A percentile compares a stretch with the other conserved stretches of the same genome.
These are phyloP conservation scores for Suillus placidus DNA, from an alignment of 768 basidiomycete species.

Conservation along the genomic window DNA sequence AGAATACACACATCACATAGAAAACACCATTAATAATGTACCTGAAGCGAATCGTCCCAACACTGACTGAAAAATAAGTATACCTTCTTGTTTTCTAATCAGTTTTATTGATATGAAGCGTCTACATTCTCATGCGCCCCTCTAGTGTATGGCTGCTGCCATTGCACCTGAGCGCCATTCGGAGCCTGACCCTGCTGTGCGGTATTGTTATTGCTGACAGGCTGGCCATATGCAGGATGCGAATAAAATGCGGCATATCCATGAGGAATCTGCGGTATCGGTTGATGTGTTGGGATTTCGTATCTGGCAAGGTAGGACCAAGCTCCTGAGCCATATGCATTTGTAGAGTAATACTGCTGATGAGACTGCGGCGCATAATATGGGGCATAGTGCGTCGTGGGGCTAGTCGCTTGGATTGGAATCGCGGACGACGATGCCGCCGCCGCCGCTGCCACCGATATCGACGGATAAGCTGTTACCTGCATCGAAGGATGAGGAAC, in stretches of 20 bases:
- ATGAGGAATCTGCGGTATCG: slow-evolving; percentile 20
- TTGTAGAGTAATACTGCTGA: slow-evolving; percentile 21
- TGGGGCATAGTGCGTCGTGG: slow-evolving; percentile 12
- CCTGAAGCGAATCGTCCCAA: not conserved
- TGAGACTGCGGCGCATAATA: slow-evolving; percentile 24
- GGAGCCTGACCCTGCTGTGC: slow-evolving; percentile 21
- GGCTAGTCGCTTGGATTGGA: slow-evolving; percentile 18
- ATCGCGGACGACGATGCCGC: slow-evolving; percentile 27
- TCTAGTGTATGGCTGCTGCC: slow-evolving; percentile 40
- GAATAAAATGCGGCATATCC: slow-evolving; percentile 10
- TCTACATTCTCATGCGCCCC: too few species aligned
- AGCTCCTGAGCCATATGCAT: slow-evolving; percentile 27
- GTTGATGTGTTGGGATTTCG: slow-evolving; percentile 22
- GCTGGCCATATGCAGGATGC: slow-evolving; percentile 4
- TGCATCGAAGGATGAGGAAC: slow-evolving; percentile 23
- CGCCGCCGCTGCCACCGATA: slow-evolving; percentile 14
- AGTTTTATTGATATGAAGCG: not conserved
- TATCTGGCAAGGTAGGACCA: slow-evolving; percentile 37
- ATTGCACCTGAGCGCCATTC: slow-evolving; percentile 33
- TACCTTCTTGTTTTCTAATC: not conserved
- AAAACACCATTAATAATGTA: not conserved
- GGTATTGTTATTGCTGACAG: slow-evolving; percentile 4
- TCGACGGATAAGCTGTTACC: slow-evolving; percentile 27
- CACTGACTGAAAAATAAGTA: not conserved
- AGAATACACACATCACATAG: not conserved